Base-by-base conservation (phyloP, 495 filamentous ascomycete species). In the Neurospora africana region DNA sequence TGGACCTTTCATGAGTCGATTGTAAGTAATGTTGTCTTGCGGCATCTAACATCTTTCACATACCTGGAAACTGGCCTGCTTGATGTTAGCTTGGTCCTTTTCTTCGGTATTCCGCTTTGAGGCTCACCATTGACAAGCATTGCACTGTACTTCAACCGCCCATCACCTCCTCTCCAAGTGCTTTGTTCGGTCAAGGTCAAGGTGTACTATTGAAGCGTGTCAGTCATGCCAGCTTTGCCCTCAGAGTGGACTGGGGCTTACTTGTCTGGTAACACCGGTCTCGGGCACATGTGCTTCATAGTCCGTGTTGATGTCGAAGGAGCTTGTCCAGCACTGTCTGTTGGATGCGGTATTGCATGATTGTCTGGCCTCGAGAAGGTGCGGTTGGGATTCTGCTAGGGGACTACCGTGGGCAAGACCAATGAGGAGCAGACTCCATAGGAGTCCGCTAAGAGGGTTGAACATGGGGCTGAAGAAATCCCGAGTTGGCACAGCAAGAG, bases 151-250 rank as follows among this genome's bases (percentile, higher is more conserved):
- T 80, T 82, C 3, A 76, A 75, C 3, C 82, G 76, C 19, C 83
- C 82, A 74, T 88, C 86, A 1, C 87, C 86, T 0, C 80, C 81
- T 30, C 79, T 40, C 68, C 75, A 80, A 77, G 80, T 75, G 71
- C 80, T 74, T 70, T 75, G 33, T 70, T 79, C 79, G 1, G 78
- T 79, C 69, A 85, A 68, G 8, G 76, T 81, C 69, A 83, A 79
- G 61, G 76, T 81, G 72, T 83, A 85, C 80, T 84, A 7, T 7
- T 36, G n/a, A 47, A 61, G 2, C 17, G 27, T 13, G 27, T 72
- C 15, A 53, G 47, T 3, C 41, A 5, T 38, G n/a, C n/a, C 2
- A 21, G 40, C 2, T 5, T 61, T 73, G 53, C 11, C 4, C 27
- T 5, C 11, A 65, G 35, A 23, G 19, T n/a, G 1, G 8, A n/a